Conservation (phyloP, 208 protist species). For the Trypanosoma brucei region DNA sequence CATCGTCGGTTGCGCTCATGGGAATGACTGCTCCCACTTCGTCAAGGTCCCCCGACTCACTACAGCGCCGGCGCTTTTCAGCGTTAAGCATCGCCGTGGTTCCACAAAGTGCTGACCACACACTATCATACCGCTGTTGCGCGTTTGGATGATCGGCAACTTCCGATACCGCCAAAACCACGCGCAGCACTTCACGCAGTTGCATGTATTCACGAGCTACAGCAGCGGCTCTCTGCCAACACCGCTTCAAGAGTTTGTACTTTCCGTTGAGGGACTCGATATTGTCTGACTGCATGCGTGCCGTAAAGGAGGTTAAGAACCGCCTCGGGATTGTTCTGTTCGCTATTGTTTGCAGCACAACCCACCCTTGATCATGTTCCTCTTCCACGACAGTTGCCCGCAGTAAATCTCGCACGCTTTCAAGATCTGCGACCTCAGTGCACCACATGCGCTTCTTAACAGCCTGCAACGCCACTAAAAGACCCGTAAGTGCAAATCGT, state of each 20-base stretch:
- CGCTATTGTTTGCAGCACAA: conserved; percentile 17
- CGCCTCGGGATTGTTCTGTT: conserved; percentile 8
- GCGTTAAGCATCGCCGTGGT: conserved; percentile 27
- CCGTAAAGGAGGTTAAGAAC: conserved; percentile 6
- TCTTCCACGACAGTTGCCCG: conserved; percentile 27
- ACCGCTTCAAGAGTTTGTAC: conserved; percentile 14
- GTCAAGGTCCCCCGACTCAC: conserved; percentile 13
- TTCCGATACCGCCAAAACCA: conserved; percentile 24
- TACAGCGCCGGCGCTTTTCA: conserved; percentile 12
- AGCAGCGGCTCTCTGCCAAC: conserved; percentile 7
- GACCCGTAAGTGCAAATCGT: conserved; percentile 23
- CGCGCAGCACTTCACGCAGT: conserved; percentile 23
- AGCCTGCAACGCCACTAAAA: conserved; percentile 21
- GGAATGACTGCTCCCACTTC: conserved; percentile 22
- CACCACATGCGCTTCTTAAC: conserved; percentile 32
- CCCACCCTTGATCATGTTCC: conserved; percentile 24
- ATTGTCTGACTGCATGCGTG: conserved; percentile 5
- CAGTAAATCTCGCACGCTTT: conserved; percentile 26
- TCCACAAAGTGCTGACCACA: conserved; percentile 22
- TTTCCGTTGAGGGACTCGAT: neutral
- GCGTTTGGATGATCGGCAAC: conserved; percentile 28
- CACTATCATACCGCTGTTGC: conserved; percentile 27
- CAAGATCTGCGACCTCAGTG: conserved; percentile 24
- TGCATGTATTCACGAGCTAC: conserved; percentile 27
- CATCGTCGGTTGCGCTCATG: conserved; percentile 16